These are phyloP conservation scores for Clarireedia monteithiana DNA, from an alignment of 2,329 filamentous ascomycete genomes.

Conservation along the genomic window DNA sequence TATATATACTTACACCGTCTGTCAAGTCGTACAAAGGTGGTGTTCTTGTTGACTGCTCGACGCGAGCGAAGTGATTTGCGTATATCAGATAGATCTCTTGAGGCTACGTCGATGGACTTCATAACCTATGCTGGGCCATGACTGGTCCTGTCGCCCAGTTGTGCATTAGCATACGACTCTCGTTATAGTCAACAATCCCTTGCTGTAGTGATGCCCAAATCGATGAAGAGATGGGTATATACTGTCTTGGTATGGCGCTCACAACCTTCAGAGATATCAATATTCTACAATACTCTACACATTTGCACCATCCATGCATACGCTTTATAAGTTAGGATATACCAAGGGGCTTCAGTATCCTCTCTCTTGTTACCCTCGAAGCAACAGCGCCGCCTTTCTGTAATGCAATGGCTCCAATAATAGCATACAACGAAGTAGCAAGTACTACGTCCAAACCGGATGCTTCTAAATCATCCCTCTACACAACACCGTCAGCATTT, in stretches of 20 bases:
- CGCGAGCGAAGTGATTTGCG: too few relatives aligned
- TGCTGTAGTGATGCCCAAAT: too few relatives aligned
- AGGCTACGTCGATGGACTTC: too few relatives aligned
- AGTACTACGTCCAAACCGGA: slow-evolving; percentile 73
- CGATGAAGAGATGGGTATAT: not conserved
- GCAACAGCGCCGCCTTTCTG: slow-evolving; percentile 78
- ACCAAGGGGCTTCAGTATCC: slow-evolving; percentile 32
- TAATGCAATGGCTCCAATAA: slow-evolving; percentile 83
- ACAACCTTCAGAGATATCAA: not conserved
- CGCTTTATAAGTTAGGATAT: slow-evolving; percentile 25
- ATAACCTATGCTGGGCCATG: too few relatives aligned
- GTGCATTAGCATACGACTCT: too few relatives aligned
- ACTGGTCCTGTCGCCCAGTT: too few relatives aligned
- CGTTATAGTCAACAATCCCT: too few relatives aligned
- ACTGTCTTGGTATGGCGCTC: not conserved
- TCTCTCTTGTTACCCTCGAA: slow-evolving; percentile 65
- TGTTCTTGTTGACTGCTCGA: too few relatives aligned
- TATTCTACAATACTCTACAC: slow-evolving; percentile 12
- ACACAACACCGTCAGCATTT: slow-evolving; percentile 17
- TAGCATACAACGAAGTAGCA: slow-evolving; percentile 70
- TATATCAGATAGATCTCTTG: too few relatives aligned
- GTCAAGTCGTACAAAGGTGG: too few relatives aligned
- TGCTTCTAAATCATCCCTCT: slow-evolving; percentile 58
- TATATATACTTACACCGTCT: too few relatives aligned
- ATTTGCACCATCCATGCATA: not conserved